Percentiles rank a stretch among this genome's conserved stretches.
Evolutionary conservation across 2,329 filamentous ascomycete species (phyloP).

Genomic region (Fusarium protoensiforme): DNA sequence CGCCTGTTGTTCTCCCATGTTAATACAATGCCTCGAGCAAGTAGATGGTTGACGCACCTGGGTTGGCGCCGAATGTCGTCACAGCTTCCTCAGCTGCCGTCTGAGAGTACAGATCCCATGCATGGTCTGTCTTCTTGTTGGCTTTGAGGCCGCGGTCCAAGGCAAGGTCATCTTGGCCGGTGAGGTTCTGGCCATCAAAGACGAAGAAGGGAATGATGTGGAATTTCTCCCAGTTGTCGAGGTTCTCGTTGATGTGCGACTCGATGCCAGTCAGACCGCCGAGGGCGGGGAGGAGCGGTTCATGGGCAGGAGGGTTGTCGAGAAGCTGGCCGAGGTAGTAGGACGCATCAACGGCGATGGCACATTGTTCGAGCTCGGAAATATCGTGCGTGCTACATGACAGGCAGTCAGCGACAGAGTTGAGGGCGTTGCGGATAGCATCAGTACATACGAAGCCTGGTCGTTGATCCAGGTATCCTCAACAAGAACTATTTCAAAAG

Average conservation of each 20-base stretch:
- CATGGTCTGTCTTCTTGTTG: conserved; percentile 77
- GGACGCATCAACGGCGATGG: conserved; percentile 88
- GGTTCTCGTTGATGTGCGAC: conserved; percentile 78
- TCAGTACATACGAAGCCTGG: conserved; percentile 50
- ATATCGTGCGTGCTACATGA: conserved; percentile 67
- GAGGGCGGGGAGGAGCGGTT: conserved; percentile 89
- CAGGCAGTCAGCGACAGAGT: conserved; percentile 34
- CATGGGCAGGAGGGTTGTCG: conserved; percentile 75
- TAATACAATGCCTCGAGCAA: conserved; percentile 34
- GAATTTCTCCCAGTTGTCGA: conserved; percentile 76
- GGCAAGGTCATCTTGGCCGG: conserved; percentile 77
- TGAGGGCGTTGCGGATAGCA: conserved; percentile 2
- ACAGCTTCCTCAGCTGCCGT: conserved; percentile 85
- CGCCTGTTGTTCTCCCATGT: conserved; percentile 61
- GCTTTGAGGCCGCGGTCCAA: conserved; percentile 73
- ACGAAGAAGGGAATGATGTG: conserved; percentile 86
- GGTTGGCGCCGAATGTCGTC: conserved; percentile 81
- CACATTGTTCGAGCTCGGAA: conserved; percentile 76
- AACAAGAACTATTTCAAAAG: conserved; percentile 46
- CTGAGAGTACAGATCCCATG: conserved; percentile 89
- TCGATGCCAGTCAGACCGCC: conserved; percentile 87
- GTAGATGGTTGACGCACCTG: conserved; percentile 63
- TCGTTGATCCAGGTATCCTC: conserved; percentile 54
- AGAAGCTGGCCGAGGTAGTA: conserved; percentile 88
- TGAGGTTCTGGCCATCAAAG: conserved; percentile 88